These are phyloP conservation scores for Petunia secreta DNA, from an alignment of 257 asterid species.

Conservation along the genomic window DNA sequence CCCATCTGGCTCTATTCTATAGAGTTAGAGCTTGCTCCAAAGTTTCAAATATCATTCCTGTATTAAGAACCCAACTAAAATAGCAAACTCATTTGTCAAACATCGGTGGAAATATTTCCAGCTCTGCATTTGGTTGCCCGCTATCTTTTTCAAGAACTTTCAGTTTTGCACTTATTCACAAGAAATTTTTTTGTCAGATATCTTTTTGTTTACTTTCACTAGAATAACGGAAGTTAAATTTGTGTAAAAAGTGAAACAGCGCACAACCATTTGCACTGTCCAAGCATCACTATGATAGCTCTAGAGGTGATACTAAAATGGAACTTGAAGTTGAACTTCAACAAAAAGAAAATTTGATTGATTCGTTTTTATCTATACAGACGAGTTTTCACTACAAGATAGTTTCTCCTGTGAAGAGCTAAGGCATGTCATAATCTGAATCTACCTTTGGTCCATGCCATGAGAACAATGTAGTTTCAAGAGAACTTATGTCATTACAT, in stretches of 20 bases:
- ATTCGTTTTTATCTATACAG: not conserved
- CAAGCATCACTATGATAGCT: not conserved
- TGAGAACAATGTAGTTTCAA: not conserved
- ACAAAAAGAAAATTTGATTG: not conserved
- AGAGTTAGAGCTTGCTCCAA: too few relatives aligned
- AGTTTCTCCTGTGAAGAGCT: not conserved
- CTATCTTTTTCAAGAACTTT: too few relatives aligned
- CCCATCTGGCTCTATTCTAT: not conserved
- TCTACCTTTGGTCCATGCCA: not conserved
- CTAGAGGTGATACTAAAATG: not conserved
- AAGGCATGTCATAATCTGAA: not conserved
- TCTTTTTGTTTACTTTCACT: not conserved
- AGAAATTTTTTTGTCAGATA: too few relatives aligned
- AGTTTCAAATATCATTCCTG: too few relatives aligned
- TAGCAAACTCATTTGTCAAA: too few relatives aligned
- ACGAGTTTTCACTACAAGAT: not conserved
- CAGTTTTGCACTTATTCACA: too few relatives aligned
- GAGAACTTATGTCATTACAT: not conserved
- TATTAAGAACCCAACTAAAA: too few relatives aligned
- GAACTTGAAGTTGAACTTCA: conserved; percentile 9
- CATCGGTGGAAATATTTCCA: too few relatives aligned
- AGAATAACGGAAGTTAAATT: not conserved
- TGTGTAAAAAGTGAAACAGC: not conserved
- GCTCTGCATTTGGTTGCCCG: too few relatives aligned
- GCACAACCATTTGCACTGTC: not conserved